A percentile compares a stretch with the other conserved stretches of the same genome.
phyloP scores from a whole-genome alignment of 2,329 filamentous ascomycete genomes.

The Ilyonectria sp. region DNA sequence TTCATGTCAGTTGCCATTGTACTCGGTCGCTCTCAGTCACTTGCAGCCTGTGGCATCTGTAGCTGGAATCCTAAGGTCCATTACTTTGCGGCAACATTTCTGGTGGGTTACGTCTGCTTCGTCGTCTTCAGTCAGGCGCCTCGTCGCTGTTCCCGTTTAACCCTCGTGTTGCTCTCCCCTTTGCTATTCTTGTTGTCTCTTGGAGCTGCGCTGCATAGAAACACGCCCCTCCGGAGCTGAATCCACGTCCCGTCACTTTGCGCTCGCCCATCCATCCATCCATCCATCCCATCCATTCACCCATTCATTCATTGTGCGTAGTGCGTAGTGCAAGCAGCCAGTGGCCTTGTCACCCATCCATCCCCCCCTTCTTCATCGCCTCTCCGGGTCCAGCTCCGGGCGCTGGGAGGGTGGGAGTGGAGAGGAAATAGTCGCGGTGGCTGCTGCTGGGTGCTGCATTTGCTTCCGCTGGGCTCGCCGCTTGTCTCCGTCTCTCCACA shows the following conservation, averaged over 20 bases:
- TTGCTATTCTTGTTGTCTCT: conserved; percentile 13
- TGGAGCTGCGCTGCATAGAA: conserved; percentile 9
- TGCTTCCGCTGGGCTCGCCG: conserved; percentile 16
- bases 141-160: conserved; percentile 14
- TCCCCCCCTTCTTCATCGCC: conserved; percentile 33
- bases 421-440: conserved; percentile 14
- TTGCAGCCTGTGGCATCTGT: neutral
- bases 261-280: conserved; percentile 11
- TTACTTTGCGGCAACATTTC: conserved; percentile 12
- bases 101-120: conserved; percentile 19
- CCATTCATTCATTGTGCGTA: conserved; percentile 6
- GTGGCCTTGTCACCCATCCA: conserved; percentile 24
- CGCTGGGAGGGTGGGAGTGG: conserved; percentile 34
- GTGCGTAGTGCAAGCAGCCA: conserved; percentile 1
- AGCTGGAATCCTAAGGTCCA: conserved; percentile 5
- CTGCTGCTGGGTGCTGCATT: conserved; percentile 18
- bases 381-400: conserved; percentile 46
- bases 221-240: conserved; percentile 25
- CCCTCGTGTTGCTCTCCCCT: conserved; percentile 10
- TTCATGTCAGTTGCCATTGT: conserved; percentile 20
- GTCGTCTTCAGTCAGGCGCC: conserved; percentile 6
- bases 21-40: conserved; percentile 8
- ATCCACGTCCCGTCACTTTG: conserved; percentile 20
- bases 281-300: conserved; percentile 6
- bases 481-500: neutral